phyloP scores from a whole-genome alignment of 2,329 filamentous ascomycete genomes.

The Aspergillus neoniger region DNA sequence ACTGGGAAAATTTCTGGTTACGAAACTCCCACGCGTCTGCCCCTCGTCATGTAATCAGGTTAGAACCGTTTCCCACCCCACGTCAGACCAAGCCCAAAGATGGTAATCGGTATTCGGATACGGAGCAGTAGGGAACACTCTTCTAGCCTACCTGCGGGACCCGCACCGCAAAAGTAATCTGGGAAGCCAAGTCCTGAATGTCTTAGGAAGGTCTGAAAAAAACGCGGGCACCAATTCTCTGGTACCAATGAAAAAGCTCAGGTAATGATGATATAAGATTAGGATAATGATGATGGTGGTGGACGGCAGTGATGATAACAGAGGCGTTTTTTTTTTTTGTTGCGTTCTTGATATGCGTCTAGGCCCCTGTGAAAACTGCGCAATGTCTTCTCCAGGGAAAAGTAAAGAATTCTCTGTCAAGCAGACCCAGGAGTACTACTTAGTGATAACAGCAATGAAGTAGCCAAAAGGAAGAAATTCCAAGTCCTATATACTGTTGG shows the following conservation, averaged over 20 bases:
- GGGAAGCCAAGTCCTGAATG: neutral
- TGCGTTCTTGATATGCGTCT: neutral
- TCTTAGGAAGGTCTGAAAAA: slow-evolving; percentile 11
- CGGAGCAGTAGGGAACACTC: too few relatives aligned
- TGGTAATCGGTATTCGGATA: too few relatives aligned
- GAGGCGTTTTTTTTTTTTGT: slow-evolving; percentile 6
- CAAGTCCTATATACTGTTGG: slow-evolving; percentile 22
- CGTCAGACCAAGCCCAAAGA: neutral
- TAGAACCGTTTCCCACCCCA: neutral
- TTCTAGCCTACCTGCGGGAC: neutral
- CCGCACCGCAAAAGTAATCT: neutral
- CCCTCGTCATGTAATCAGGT: neutral
- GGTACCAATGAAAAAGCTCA: slow-evolving; percentile 12
- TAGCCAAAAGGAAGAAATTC: slow-evolving; percentile 13
- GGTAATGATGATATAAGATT: slow-evolving; percentile 25
- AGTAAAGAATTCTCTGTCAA: neutral
- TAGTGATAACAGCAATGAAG: slow-evolving; percentile 3
- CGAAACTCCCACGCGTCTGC: slow-evolving; percentile 2
- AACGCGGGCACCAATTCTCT: slow-evolving; percentile 7
- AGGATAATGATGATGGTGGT: slow-evolving; percentile 14
- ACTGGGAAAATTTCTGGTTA: slow-evolving; percentile 5
- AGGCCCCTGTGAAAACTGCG: neutral
- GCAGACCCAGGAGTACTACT: neutral
- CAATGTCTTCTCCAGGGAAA: too few relatives aligned
- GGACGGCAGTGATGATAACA: slow-evolving; percentile 14